A percentile compares a stretch with the other conserved stretches of the same genome.
These are phyloP conservation scores for Colletotrichum sp. DNA, from an alignment of 2,329 filamentous ascomycete genomes.

Conservation along the genomic window DNA sequence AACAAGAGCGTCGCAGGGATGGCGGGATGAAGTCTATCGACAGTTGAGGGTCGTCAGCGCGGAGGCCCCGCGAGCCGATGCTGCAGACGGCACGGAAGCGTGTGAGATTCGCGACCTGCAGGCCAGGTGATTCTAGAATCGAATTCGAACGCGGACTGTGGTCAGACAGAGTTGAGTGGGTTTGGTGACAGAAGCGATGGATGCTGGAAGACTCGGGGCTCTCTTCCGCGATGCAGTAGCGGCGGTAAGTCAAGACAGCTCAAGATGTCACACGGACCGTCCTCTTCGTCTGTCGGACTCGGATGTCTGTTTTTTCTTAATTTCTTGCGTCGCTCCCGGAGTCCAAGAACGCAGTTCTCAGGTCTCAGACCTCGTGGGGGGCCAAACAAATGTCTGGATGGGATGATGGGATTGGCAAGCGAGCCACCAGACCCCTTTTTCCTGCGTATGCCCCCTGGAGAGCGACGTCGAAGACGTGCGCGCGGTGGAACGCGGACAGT, in stretches of 20 bases:
- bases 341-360: background rate
- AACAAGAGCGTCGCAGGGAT: background rate
- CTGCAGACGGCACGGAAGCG: background rate
- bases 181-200: background rate
- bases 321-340: background rate
- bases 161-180: background rate
- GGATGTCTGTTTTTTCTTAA: background rate
- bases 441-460: background rate
- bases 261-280: background rate
- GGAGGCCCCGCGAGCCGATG: background rate
- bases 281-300: background rate
- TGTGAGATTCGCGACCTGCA: background rate
- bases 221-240: background rate
- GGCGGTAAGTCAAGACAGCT: background rate
- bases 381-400: background rate
- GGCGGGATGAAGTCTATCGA: background rate
- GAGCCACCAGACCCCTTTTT: slow-evolving; percentile 1
- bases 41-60: background rate
- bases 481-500: background rate
- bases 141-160: background rate
- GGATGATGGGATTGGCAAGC: background rate
- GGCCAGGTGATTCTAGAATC: background rate
- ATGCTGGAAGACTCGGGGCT: background rate
- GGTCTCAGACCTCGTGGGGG: background rate
- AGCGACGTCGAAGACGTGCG: background rate